Conservation (phyloP, 352 stramenopile species). For the Phytophthora boehmeriae region DNA sequence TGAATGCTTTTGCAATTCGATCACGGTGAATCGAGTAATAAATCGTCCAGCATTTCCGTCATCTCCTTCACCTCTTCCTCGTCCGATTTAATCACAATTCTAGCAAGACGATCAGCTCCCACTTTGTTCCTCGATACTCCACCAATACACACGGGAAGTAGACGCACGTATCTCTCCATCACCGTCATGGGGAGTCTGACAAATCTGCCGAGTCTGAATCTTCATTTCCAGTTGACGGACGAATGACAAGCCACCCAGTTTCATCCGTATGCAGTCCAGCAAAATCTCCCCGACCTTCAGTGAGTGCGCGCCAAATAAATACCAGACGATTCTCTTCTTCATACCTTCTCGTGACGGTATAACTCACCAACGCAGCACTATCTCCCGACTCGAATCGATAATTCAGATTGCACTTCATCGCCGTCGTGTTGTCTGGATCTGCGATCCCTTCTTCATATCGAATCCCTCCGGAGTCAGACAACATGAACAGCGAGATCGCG, state of each 20-base stretch:
- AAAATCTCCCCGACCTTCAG: constrained; percentile 32
- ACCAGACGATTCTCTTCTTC: constrained; percentile 41
- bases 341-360: constrained; percentile 38
- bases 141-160: constrained; percentile 25
- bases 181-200: constrained; percentile 9
- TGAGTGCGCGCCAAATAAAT: constrained; percentile 47
- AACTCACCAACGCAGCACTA: constrained; percentile 3
- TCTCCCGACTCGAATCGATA: constrained; percentile 6
- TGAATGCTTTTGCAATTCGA: not conserved
- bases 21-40: constrained; percentile 11
- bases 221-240: not conserved
- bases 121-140: constrained; percentile 5
- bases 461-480: constrained; percentile 2
- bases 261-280: constrained; percentile 48
- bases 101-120: constrained; percentile 23
- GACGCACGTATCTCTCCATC: constrained; percentile 34
- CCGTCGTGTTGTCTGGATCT: constrained; percentile 27
- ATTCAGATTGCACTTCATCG: constrained; percentile 27
- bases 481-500: constrained; percentile 13
- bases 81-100: constrained; percentile 17
- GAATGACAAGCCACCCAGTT: constrained; percentile 45
- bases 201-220: not conserved
- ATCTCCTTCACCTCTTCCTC: constrained; percentile 25
- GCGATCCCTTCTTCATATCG: not conserved
- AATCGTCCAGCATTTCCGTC: constrained; percentile 20